These are phyloP conservation scores for Taiwanofungus camphoratus DNA, from an alignment of 1,284 basidiomycete genomes.

Conservation along the genomic window DNA sequence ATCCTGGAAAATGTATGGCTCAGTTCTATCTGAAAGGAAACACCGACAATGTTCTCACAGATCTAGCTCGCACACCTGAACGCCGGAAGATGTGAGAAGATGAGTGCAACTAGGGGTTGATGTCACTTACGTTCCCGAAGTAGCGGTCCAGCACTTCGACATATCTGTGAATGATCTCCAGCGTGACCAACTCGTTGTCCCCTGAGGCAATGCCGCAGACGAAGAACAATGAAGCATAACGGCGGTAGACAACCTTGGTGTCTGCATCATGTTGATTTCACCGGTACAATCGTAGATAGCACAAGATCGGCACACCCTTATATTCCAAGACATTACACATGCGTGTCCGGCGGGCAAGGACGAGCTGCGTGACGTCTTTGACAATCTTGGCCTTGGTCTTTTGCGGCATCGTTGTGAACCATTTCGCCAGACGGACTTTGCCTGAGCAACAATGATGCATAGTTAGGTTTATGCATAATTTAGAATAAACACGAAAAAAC, in stretches of 20 bases:
- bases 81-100: constrained; percentile 4
- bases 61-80: constrained; percentile 92
- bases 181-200: constrained; percentile 91
- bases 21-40: background rate
- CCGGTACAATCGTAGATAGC: too few species aligned
- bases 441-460: constrained; percentile 41
- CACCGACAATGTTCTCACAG: constrained; percentile 46
- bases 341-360: constrained; percentile 89
- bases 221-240: constrained; percentile 98
- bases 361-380: constrained; percentile 98
- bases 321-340: constrained; percentile 99
- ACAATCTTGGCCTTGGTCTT: constrained; percentile 98
- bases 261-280: constrained; percentile 37
- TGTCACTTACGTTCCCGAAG: constrained; percentile 86
- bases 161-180: constrained; percentile 97
- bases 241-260: constrained; percentile 94
- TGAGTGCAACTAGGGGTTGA: constrained; percentile 6
- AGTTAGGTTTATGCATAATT: too few species aligned
- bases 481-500: constrained; percentile 30
- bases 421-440: constrained; percentile 97
- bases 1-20: constrained; percentile 49
- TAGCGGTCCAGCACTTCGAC: constrained; percentile 99
- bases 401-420: constrained; percentile 94
- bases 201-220: constrained; percentile 85
- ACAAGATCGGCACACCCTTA: constrained; percentile 61